A percentile compares a stretch with the other conserved stretches of the same genome.
These are phyloP conservation scores for Blastocystis sp. DNA, from an alignment of 352 stramenopile genomes.

Conservation along the genomic window DNA sequence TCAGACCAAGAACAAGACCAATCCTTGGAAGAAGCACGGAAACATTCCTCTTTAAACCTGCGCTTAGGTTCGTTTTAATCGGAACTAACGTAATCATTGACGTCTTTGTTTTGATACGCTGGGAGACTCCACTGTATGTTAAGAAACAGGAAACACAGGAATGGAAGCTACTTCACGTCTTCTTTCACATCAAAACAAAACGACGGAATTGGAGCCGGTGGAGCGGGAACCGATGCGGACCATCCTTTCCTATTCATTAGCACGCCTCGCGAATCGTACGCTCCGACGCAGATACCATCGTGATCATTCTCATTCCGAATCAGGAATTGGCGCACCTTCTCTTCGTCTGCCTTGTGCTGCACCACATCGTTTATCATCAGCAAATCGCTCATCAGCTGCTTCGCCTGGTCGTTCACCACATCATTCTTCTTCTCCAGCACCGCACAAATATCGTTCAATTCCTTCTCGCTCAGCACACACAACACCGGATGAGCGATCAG, in stretches of 20 bases:
- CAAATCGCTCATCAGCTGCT: neutral
- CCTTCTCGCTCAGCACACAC: neutral
- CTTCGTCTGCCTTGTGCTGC: neutral
- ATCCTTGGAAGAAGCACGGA: slow-evolving; percentile 92
- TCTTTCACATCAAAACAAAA: slow-evolving; percentile 12
- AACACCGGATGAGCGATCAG: neutral
- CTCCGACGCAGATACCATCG: neutral
- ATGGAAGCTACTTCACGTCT: neutral
- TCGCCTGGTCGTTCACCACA: neutral
- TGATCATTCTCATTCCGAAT: neutral
- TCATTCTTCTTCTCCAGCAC: neutral
- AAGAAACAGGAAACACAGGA: neutral
- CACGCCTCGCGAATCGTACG: neutral
- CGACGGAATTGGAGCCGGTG: neutral
- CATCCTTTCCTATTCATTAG: slow-evolving; percentile 1
- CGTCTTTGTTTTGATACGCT: neutral
- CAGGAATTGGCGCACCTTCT: neutral
- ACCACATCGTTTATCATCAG: neutral
- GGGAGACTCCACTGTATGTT: neutral
- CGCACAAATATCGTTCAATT: neutral
- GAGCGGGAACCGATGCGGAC: neutral
- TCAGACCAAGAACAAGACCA: slow-evolving; percentile 88
- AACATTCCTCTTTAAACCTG: slow-evolving; percentile 92
- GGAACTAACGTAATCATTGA: neutral
- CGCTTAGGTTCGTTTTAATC: neutral